Conservation (phyloP, 306 rosid genomes). For the Prunus salicina region DNA sequence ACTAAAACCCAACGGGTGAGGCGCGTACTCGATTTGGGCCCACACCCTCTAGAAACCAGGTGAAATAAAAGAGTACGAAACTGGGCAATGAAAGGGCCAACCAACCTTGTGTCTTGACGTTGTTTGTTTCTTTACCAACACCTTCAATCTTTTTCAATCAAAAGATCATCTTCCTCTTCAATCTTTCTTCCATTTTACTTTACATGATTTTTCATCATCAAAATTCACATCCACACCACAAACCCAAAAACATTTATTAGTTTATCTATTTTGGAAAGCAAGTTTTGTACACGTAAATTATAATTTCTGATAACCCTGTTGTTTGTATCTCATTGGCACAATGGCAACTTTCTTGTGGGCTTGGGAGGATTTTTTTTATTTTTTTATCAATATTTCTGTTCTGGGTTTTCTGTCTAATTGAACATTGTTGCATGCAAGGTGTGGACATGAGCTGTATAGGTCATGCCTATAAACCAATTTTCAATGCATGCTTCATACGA, state of each 20-base stretch:
- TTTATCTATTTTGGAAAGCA: neutral
- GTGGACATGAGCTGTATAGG: neutral
- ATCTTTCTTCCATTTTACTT: neutral
- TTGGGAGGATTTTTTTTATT: neutral
- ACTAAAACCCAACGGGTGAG: neutral
- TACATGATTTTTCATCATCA: neutral
- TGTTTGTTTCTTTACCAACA: slow-evolving; percentile 15
- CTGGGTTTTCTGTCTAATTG: neutral
- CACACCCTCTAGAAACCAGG: slow-evolving; percentile 11
- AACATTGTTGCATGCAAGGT: slow-evolving; percentile 5
- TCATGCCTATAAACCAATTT: neutral
- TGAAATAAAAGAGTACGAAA: neutral
- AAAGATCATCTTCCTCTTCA: neutral
- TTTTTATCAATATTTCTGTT: neutral
- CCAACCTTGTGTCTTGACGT: slow-evolving; percentile 40
- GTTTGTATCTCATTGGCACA: neutral
- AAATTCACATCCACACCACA: neutral
- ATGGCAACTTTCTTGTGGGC: neutral
- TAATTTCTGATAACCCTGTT: neutral
- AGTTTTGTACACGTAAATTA: neutral
- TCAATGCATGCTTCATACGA: slow-evolving; percentile 20
- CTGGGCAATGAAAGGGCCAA: slow-evolving; percentile 2
- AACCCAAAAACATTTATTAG: neutral
- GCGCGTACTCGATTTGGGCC: slow-evolving; percentile 19
- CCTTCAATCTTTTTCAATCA: neutral